Percentiles rank a stretch among this genome's conserved stretches.
Evolutionary conservation across 768 basidiomycete species (phyloP).

Genomic region (Suillus decipiens): DNA sequence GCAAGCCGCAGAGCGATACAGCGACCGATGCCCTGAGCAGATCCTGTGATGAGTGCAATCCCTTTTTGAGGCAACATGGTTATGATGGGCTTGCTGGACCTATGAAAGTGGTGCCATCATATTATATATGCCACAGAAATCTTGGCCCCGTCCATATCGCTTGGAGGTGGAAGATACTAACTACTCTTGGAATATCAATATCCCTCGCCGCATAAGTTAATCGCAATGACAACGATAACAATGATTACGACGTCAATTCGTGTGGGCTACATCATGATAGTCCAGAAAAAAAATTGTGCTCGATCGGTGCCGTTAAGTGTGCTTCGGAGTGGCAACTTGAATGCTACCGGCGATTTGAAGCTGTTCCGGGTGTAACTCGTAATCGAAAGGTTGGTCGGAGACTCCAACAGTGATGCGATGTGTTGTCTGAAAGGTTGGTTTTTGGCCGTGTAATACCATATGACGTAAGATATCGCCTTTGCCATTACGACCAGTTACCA

Average conservation of each 20-base stretch:
- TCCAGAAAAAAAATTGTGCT: background rate
- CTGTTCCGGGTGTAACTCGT: background rate
- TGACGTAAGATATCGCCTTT: background rate
- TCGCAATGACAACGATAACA: background rate
- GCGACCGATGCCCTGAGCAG: slow-evolving; percentile 28
- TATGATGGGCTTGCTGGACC: background rate
- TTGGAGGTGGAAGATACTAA: background rate
- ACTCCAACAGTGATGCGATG: background rate
- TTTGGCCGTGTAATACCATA: background rate
- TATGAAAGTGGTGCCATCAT: background rate
- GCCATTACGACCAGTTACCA: background rate
- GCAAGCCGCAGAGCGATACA: slow-evolving; percentile 31
- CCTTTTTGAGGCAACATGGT: slow-evolving; percentile 20
- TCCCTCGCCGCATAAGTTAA: background rate
- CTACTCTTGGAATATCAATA: slow-evolving; percentile 5
- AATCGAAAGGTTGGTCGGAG: background rate
- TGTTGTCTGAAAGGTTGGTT: background rate
- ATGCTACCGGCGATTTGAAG: background rate
- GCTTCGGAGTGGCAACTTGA: background rate
- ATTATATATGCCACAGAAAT: slow-evolving; percentile 1
- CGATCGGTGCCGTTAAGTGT: background rate
- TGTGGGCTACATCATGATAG: background rate
- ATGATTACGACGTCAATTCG: background rate
- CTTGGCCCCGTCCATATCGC: background rate
- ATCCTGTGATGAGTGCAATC: slow-evolving; percentile 25